phyloP scores from a whole-genome alignment of 1,284 basidiomycete species.

The Trichosporon asahii region DNA sequence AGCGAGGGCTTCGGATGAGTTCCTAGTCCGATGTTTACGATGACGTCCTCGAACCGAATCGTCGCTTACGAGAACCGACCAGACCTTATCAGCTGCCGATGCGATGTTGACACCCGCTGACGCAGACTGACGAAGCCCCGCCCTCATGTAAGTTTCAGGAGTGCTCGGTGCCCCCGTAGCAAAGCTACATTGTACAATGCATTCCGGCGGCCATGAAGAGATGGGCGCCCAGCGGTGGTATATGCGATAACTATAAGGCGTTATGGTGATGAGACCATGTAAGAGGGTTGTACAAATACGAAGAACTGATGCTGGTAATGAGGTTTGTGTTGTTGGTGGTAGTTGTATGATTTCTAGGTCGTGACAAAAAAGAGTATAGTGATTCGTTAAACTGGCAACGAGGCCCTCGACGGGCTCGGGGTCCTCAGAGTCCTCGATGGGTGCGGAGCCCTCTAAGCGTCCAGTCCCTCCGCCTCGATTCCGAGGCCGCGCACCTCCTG shows the following conservation, averaged over 20 bases:
- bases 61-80: neutral
- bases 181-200: conserved; percentile 2
- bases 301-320: neutral
- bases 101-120: neutral
- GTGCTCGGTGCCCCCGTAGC: neutral
- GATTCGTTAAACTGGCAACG: neutral
- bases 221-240: neutral
- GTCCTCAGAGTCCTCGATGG: too few species aligned
- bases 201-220: neutral
- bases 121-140: neutral
- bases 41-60: neutral
- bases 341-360: conserved; percentile 5
- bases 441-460: neutral
- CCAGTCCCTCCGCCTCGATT: neutral
- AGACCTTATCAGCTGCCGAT: neutral
- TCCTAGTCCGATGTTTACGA: too few species aligned
- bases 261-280: conserved; percentile 8
- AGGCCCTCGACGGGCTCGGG: neutral
- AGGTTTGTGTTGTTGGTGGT: neutral
- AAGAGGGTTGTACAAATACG: neutral
- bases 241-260: conserved; percentile 8
- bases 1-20: too few species aligned
- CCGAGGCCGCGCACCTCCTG: neutral
- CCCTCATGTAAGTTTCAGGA: neutral
- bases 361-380: neutral